Evolutionary conservation across 106 monocot species (phyloP).

Genomic region (Phalaenopsis aphrodite): DNA sequence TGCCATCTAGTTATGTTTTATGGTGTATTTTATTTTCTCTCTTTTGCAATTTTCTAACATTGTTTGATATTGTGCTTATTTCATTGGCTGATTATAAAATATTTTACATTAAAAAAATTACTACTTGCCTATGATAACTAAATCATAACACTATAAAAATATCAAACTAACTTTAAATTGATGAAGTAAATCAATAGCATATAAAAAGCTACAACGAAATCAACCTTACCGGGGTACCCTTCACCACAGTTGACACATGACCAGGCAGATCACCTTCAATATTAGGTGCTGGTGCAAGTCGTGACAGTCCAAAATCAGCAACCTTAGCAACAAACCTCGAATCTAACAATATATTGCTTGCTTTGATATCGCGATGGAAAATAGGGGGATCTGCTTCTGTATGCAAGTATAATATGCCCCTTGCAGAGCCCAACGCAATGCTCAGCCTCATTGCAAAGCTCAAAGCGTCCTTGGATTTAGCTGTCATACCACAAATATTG

Average conservation of each 20-base stretch:
- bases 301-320: conserved; percentile 97
- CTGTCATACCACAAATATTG: conserved; percentile 18
- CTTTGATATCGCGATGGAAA: conserved; percentile 92
- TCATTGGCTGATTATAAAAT: no score
- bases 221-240: conserved; percentile 85
- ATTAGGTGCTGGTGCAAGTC: conserved; percentile 74
- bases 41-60: no score
- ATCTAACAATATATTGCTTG: conserved; percentile 90
- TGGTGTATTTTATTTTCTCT: no score
- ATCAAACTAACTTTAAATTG: neutral
- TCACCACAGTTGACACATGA: conserved; percentile 92
- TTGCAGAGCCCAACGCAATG: conserved; percentile 5
- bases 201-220: neutral
- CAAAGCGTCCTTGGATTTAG: conserved; percentile 13
- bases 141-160: neutral
- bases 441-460: conserved; percentile 10
- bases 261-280: conserved; percentile 49
- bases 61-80: no score
- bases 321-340: conserved; percentile 81
- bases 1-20: no score
- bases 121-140: neutral
- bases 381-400: conserved; percentile 93
- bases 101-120: no score
- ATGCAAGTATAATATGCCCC: conserved; percentile 6
- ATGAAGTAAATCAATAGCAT: neutral